Conservation (phyloP, 495 filamentous ascomycete genomes). For the Venustampulla echinocandica region DNA sequence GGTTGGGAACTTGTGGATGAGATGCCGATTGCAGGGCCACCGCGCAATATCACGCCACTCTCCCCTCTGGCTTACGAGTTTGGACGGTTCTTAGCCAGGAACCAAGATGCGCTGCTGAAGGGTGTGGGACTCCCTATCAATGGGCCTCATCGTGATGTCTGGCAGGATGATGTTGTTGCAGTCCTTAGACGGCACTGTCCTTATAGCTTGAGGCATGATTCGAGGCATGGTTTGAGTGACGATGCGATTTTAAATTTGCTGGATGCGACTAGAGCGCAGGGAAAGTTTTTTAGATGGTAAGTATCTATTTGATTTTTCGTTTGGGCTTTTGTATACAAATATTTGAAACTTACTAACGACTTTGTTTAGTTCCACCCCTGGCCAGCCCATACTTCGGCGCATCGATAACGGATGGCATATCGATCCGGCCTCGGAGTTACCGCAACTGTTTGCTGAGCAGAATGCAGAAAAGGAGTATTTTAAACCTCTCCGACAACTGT, state of each 20-base stretch:
- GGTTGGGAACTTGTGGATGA: not conserved
- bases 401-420: not conserved
- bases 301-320: not conserved
- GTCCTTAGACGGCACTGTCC: not conserved
- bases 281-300: not conserved
- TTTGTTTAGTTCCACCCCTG: not conserved
- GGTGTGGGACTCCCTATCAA: not conserved
- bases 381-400: not conserved
- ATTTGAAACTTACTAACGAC: not conserved
- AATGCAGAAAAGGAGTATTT: not conserved
- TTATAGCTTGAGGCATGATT: not conserved
- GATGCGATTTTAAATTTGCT: not conserved
- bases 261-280: not conserved
- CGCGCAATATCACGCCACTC: not conserved
- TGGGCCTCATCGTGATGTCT: not conserved
- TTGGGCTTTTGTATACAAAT: not conserved
- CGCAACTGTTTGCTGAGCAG: not conserved
- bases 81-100: not conserved
- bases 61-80: not conserved
- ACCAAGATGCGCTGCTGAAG: not conserved
- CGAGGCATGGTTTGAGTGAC: not conserved
- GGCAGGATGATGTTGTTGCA: not conserved
- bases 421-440: too few species aligned
- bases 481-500: not conserved
- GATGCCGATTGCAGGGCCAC: not conserved